phyloP scores from a whole-genome alignment of 164 flowering plant species.

The Protea cynaroides region DNA sequence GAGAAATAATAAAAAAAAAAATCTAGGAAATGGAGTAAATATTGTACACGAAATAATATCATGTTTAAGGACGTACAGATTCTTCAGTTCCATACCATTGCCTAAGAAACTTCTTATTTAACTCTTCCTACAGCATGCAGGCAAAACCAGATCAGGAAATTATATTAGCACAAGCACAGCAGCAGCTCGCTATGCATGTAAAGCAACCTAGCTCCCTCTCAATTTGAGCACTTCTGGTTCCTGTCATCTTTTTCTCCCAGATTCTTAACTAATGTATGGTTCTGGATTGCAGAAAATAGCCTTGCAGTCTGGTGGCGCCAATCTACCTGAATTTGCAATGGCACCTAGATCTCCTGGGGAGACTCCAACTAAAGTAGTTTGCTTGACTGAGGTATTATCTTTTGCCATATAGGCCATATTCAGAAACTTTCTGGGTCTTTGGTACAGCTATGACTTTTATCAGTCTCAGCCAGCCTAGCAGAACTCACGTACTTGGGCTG shows the following conservation, averaged over 20 bases:
- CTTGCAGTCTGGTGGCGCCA: slow-evolving; percentile 44
- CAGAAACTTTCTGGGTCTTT: background rate
- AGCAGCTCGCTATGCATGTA: slow-evolving; percentile 82
- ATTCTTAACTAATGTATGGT: slow-evolving; percentile 7
- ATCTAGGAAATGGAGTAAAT: background rate
- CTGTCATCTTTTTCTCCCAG: background rate
- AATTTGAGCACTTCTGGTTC: background rate
- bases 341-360: slow-evolving; percentile 21
- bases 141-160: slow-evolving; percentile 64
- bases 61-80: background rate
- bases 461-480: too few species aligned
- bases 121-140: slow-evolving; percentile 41
- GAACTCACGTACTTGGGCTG: too few species aligned
- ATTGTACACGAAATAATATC: background rate
- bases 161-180: slow-evolving; percentile 72
- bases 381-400: slow-evolving; percentile 59
- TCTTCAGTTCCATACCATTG: background rate
- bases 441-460: background rate
- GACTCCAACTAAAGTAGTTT: slow-evolving; percentile 56
- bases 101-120: slow-evolving; percentile 5
- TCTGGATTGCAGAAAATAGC: slow-evolving; percentile 50
- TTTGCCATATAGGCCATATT: background rate
- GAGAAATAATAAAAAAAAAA: background rate
- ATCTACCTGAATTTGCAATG: slow-evolving; percentile 36
- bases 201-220: background rate